Base-by-base conservation (phyloP, 179 eudicot species). In the Drosera spatulata region DNA sequence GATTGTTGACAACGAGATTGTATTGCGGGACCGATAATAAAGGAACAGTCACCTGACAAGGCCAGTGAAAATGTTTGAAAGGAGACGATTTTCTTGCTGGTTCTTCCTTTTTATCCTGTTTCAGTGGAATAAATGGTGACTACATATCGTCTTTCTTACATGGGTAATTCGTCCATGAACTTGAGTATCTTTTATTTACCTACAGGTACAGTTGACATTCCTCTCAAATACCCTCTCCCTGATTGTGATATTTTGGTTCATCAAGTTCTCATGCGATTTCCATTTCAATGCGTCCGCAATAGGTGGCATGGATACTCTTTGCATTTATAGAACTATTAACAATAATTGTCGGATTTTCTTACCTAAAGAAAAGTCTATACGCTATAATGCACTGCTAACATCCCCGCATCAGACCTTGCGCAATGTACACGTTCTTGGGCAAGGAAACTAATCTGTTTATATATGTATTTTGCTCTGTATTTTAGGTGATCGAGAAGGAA, bases 221-320 rank as follows among this genome's bases (percentile, higher is more conserved):
- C 90, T 42, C 91, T 86, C 74, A 93, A 90, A 69, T 89, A 86
- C 65, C 97, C 95, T 40, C 94, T 85, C 61, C 97, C 95, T 4
- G 99, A 93, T 51, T 93, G 97, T 73, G 97, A 93, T 64, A 93
- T n/a, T 93, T 56, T 93, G 99, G 99, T 93, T 93, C 73, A 93
- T 93, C 71, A 93, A 93, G 68, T 87, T 93, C 73, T 93, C 99
- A 0, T 93, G 86, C 46, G 97, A 93, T 79, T 93, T 89, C 56
- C 86, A 83, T 69, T 89, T 69, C 74, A 84, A 83, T 65, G 69
- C 91, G 60, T 87, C 77, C 43, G 98, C 98, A 53, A 83, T 88
- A 80, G 97, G 96, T 91, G 80, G 50, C 2, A 14, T 49, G 52
- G 52, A 4, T 10, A 10, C 7, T 41, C 39, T 12, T 61, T 61